Base-by-base conservation (phyloP, 768 basidiomycete genomes). In the Inosperma sp. region DNA sequence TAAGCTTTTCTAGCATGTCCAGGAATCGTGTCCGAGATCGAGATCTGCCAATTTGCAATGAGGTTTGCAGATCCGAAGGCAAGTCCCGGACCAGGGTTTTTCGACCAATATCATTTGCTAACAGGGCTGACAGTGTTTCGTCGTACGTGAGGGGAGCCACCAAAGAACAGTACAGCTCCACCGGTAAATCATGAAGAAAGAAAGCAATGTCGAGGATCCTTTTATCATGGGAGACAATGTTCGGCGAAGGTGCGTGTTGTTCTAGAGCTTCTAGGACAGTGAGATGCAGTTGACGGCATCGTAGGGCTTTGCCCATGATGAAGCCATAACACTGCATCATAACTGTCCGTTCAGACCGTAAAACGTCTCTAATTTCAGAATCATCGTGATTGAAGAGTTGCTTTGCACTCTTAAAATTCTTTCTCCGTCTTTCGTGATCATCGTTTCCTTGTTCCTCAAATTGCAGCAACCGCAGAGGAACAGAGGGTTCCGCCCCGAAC, bases 241-340 rank as follows among this genome's bases (percentile, higher is more conserved):
- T 65, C 2, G 68, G 52, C 13, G 77, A 77, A 10, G 67, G 48
- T 21, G 64, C 52, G 2, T 52, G 49, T 8, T 59, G 61, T 54
- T 80, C 75, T 44, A 89, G 70, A 5, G 74, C 68, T 19, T 68
- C 62, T 26, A 84, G 68, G 21, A 73, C 72, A 39, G 73, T 71
- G 21, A 84, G 65, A 59, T 92, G 87, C 1, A 90, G 67, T 52
- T 80, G 73, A 22, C 81, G 78, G 14, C 81, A 78, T 36, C 92
- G 77, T 1, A 81, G 68, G 25, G 77, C 75, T 58, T 82, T 83
- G 12, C 85, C 89, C 12, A 80, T 71, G 36, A 86, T 76, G 65
- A 79, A 90, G 12, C 90, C 92, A 61, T 88, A 88, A 23, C 80
- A 56, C 56, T 92, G 88, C 2, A 80, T 76, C n/a, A 85, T 60